These are phyloP conservation scores for Malbranchea zuffiana DNA, from an alignment of 2,329 filamentous ascomycete genomes.

Conservation along the genomic window DNA sequence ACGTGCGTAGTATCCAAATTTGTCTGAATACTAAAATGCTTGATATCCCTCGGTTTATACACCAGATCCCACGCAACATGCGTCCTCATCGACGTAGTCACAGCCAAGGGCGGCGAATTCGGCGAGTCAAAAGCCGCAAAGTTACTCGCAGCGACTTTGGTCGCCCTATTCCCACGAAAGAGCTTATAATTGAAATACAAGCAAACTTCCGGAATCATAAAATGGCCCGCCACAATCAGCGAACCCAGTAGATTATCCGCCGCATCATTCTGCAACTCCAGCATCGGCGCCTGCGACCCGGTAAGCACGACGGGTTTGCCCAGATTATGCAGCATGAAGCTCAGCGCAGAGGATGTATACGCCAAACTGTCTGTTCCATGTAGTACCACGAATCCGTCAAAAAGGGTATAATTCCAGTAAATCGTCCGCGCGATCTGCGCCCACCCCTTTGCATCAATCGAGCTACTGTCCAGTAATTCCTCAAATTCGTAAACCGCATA, in stretches of 20 bases:
- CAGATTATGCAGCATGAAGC: conserved; percentile 84
- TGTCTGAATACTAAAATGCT: conserved; percentile 62
- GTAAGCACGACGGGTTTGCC: conserved; percentile 87
- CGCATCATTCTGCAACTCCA: conserved; percentile 80
- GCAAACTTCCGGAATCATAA: conserved; percentile 85
- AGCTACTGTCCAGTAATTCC: conserved; percentile 76
- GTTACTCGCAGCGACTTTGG: conserved; percentile 75
- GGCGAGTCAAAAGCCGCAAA: conserved; percentile 83
- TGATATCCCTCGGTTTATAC: conserved; percentile 60
- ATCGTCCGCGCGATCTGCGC: conserved; percentile 71
- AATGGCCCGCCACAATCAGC: conserved; percentile 81
- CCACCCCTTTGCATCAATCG: conserved; percentile 79
- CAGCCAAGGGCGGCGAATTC: conserved; percentile 72
- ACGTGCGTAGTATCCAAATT: conserved; percentile 79
- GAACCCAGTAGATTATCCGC: conserved; percentile 83
- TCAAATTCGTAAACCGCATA: conserved; percentile 79
- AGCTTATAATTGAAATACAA: conserved; percentile 89
- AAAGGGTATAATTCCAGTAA: conserved; percentile 72
- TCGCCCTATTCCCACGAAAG: conserved; percentile 77
- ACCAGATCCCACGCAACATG: conserved; percentile 72
- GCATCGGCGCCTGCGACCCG: conserved; percentile 73
- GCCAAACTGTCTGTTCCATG: conserved; percentile 85
- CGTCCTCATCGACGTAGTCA: conserved; percentile 68
- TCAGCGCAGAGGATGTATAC: conserved; percentile 80
- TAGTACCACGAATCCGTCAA: conserved; percentile 82